Conservation (phyloP, 345 rosid genomes). For the Populus alba region DNA sequence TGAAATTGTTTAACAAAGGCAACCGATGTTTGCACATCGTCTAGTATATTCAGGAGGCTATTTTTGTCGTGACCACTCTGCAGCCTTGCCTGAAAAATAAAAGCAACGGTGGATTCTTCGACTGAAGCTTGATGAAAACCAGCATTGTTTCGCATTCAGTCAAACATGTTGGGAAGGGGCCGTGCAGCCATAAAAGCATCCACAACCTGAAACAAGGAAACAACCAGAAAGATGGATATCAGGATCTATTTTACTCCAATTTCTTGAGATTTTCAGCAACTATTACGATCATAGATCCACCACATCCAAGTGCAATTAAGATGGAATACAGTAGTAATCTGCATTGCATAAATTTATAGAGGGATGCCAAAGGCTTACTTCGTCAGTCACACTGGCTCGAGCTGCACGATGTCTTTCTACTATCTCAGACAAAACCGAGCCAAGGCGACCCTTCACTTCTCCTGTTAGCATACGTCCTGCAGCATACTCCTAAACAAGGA, state of each 20-base stretch:
- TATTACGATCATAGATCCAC: too few species aligned
- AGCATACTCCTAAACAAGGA: slow-evolving; percentile 61
- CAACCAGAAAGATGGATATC: background rate
- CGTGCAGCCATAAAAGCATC: slow-evolving; percentile 90
- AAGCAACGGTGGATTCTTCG: background rate
- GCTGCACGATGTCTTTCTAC: slow-evolving; percentile 82
- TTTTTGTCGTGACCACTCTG: background rate
- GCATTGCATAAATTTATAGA: background rate
- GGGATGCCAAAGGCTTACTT: slow-evolving; percentile 42
- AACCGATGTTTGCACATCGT: background rate
- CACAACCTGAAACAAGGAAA: slow-evolving; percentile 59
- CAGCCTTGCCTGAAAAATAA: background rate
- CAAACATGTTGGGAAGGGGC: slow-evolving; percentile 87
- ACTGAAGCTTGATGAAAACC: background rate
- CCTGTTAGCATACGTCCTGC: slow-evolving; percentile 80
- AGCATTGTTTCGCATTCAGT: slow-evolving; percentile 24
- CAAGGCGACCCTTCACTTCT: slow-evolving; percentile 75
- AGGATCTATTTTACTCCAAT: background rate
- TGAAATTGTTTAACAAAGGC: background rate
- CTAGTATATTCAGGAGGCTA: background rate
- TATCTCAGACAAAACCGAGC: slow-evolving; percentile 59
- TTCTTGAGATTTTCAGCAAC: background rate
- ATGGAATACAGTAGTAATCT: background rate
- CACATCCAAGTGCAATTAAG: background rate
- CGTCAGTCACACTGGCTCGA: slow-evolving; percentile 77